Conservation (phyloP, 169 alveolate species). For the Prorocentrum cordatum region DNA sequence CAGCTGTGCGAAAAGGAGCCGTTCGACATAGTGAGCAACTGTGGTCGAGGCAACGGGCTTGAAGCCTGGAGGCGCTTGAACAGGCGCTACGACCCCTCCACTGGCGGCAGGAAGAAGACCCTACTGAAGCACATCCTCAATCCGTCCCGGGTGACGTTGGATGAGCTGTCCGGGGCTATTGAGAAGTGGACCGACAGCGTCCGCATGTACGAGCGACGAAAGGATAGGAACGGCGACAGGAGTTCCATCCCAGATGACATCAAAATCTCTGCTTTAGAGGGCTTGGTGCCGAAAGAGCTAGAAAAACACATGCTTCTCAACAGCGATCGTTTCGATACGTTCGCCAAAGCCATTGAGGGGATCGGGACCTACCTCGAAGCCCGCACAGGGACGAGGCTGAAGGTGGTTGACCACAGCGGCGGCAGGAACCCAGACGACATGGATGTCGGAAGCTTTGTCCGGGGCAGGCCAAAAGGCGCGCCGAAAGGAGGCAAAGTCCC, state of each 20-base stretch:
- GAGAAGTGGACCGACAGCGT: background rate
- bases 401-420: too few relatives aligned
- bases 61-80: conserved; percentile 10
- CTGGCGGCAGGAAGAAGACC: background rate
- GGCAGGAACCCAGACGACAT: too few relatives aligned
- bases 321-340: background rate
- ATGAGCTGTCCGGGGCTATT: background rate
- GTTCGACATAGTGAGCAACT: background rate
- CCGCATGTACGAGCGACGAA: background rate
- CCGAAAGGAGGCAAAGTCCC: background rate
- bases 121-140: background rate
- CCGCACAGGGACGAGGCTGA: background rate
- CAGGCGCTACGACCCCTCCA: conserved; percentile 2
- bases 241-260: background rate
- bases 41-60: background rate
- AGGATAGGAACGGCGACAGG: background rate
- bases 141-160: background rate
- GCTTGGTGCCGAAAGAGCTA: background rate
- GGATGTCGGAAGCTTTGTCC: background rate
- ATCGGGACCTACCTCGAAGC: background rate
- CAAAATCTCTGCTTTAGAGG: background rate
- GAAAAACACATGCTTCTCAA: background rate
- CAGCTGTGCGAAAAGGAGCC: background rate
- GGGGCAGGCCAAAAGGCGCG: background rate
- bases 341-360: background rate